These are phyloP conservation scores for Termitomyces sp. DNA, from an alignment of 768 basidiomycete genomes.

Conservation along the genomic window DNA sequence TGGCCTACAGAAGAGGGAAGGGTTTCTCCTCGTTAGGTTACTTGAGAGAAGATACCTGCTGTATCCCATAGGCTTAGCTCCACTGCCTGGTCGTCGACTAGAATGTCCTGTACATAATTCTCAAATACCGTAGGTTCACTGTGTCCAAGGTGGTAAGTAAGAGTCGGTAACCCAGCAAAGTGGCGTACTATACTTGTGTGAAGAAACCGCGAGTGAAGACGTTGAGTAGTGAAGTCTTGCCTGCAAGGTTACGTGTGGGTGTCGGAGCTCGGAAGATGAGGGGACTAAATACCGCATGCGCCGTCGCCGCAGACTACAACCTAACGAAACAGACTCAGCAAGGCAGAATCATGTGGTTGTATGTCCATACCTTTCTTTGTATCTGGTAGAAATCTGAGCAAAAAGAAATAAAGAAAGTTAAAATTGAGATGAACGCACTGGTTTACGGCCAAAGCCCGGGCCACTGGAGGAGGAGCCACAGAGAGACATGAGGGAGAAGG, in stretches of 20 bases:
- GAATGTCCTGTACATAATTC: constrained; percentile 90
- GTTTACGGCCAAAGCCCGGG: constrained; percentile 53
- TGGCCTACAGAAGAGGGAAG: constrained; percentile 51
- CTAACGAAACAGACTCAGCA: constrained; percentile 17
- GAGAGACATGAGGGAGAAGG: constrained; percentile 35
- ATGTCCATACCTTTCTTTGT: constrained; percentile 36
- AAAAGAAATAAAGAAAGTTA: neutral
- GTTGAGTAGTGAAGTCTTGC: constrained; percentile 81
- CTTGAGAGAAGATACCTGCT: constrained; percentile 57
- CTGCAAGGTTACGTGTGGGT: constrained; percentile 27
- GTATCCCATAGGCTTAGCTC: constrained; percentile 98
- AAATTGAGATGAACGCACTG: constrained; percentile 28
- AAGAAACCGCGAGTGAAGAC: constrained; percentile 91
- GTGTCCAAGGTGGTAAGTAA: constrained; percentile 4
- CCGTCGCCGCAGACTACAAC: constrained; percentile 96
- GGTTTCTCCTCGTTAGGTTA: constrained; percentile 9
- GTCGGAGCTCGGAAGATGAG: neutral
- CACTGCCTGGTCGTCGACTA: constrained; percentile 80
- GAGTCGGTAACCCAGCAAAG: neutral
- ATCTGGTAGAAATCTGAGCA: constrained; percentile 23
- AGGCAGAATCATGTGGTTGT: neutral
- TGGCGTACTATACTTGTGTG: constrained; percentile 83
- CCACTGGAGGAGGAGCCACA: constrained; percentile 50
- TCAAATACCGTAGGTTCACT: constrained; percentile 96
- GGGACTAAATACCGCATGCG: constrained; percentile 67